phyloP scores from a whole-genome alignment of 2,329 filamentous ascomycete species.

The Penicillium sp. region DNA sequence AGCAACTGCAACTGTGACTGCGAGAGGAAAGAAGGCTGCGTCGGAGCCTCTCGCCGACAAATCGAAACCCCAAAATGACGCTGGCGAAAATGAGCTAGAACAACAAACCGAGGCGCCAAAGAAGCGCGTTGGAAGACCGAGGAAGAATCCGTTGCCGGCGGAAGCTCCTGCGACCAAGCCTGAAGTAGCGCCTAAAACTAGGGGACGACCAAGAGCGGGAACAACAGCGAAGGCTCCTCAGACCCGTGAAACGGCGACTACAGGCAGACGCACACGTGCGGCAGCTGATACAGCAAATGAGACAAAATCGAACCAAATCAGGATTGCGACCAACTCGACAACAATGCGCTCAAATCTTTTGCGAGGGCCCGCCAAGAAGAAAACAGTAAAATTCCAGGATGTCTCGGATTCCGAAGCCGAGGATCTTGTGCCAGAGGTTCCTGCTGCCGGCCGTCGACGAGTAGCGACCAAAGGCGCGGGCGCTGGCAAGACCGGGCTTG shows the following conservation, averaged over 20 bases:
- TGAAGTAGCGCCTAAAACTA: conserved; percentile 19
- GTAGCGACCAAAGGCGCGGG: conserved; percentile 18
- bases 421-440: conserved; percentile 27
- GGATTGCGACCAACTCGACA: conserved; percentile 30
- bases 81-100: conserved; percentile 1
- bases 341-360: conserved; percentile 30
- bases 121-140: conserved; percentile 22
- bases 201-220: conserved; percentile 32
- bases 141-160: conserved; percentile 12
- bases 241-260: conserved; percentile 6
- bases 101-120: conserved; percentile 13
- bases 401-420: conserved; percentile 42
- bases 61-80: not conserved
- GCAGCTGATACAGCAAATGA: conserved; percentile 10
- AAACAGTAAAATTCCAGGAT: conserved; percentile 50
- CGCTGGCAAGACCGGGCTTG: conserved; percentile 38
- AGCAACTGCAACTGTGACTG: not conserved
- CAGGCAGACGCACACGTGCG: conserved; percentile 15
- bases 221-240: conserved; percentile 16
- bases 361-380: conserved; percentile 37
- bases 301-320: conserved; percentile 22
- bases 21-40: conserved; percentile 11
- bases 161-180: conserved; percentile 13
- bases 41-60: not conserved
- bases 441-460: conserved; percentile 24